Base-by-base conservation (phyloP, 2,329 filamentous ascomycete species). In the Cladorrhinum sp. region DNA sequence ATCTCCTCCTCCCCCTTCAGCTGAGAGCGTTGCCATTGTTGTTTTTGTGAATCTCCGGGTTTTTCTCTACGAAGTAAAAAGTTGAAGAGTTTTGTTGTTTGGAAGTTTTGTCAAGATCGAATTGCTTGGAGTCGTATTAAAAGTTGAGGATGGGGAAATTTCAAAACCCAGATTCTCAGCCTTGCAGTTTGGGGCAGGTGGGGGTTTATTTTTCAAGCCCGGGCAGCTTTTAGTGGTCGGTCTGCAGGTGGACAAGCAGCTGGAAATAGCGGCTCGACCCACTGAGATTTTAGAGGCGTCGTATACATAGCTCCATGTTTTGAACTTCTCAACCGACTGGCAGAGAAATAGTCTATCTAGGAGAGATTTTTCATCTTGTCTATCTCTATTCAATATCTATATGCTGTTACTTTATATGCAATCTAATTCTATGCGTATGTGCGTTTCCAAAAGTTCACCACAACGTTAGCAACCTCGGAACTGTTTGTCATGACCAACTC, bases 401-500 rank as follows among this genome's bases (percentile, higher is more conserved):
- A 23, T n/a, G 28, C 48, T 57, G 24, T 23, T 3, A 12, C n/a
- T 46, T 21, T 16, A 46, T 20, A 46, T 20, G 8, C 42, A 46
- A 46, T 46, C 42, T 20, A 20, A 5, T 21, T 18, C 42, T 48
- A 46, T 46, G n/a, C 42, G 18, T 33, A 28, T 16, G 12, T 30
- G 3, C 57, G 50, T 49, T 30, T 65, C 76, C 76, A 78, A 46
- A 73, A 73, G 26, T 66, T 64, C 18, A 76, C 68, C 6, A 72
- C 71, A 18, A 72, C 65, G 16, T 77, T 72, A 1, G 84, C 85
- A 59, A 91, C 80, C 58, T 86, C 81, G 9, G 77, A 75, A 2
- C 83, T 84, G 59, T 80, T 81, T 12, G 83, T 83, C 64, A 91
- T 85, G 1, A 86, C 86, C 62, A 92, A 76, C 68, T 91, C 89